Base-by-base conservation (phyloP, 2,329 filamentous ascomycete genomes). In the Paracoccidioides brasiliensis region DNA sequence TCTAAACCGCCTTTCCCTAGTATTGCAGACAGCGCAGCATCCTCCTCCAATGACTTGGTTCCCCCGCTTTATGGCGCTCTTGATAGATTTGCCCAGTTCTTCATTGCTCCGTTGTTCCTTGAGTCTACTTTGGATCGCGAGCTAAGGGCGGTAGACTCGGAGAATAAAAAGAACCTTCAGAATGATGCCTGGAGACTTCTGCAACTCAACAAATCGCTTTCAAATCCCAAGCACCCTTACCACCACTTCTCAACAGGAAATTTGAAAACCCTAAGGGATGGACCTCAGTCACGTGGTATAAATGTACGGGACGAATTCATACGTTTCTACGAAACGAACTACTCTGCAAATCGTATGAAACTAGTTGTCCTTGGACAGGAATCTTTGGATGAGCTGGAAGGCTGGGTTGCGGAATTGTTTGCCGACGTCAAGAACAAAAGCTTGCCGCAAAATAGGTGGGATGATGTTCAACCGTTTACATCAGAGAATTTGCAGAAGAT, bases 111-210 rank as follows among this genome's bases (percentile, higher is more conserved):
- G 0, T 78, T 96, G 38, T 96, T 96, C 69, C 78, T 94, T 8
- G 83, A 85, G 54, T 88, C 83, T 61, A 93, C 90, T 0, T 71
- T 96, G 51, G 90, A 96, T 64, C 81, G 90, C 52, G 90, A 96
- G 72, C 76, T 96, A 59, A 83, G 80, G 61, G 90, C 90, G 0
- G 90, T 96, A 22, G 90, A 96, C 66, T 95, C 90, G 4, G 90
- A 96, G 70, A 95, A 96, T 74, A 95, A 95, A 79, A 96, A 96
- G 79, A 96, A 96, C 63, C 75, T 96, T 51, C 90, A 96, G 72
- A 91, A 82, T 67, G 90, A 96, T 66, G 80, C 81, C 55, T 95
- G 90, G 89, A 82, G 90, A 14, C 73, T 95, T 60, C 83, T 91
- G 65, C 90, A 96, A 71, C 78, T 96, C 30, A 86, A 88, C 67